These are phyloP conservation scores for Prillingera fragicola DNA, from an alignment of 1,284 basidiomycete genomes.

Conservation along the genomic window DNA sequence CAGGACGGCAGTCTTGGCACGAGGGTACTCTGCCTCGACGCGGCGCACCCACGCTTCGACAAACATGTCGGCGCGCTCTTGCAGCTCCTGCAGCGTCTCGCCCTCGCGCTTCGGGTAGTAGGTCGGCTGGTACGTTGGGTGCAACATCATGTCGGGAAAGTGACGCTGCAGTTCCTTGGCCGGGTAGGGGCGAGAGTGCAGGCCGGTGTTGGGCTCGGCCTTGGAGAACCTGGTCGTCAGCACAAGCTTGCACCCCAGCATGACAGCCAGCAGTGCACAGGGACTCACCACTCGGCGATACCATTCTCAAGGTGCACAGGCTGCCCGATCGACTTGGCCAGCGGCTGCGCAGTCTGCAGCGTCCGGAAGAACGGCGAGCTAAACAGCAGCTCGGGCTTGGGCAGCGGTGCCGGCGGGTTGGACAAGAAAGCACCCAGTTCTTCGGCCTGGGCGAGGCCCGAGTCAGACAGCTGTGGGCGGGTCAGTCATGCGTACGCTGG, in stretches of 20 bases:
- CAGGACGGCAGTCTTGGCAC: conserved; percentile 35
- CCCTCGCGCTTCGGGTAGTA: conserved; percentile 40
- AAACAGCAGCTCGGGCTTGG: conserved; percentile 19
- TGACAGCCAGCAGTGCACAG: too few species aligned
- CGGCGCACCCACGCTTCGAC: conserved; percentile 8
- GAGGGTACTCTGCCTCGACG: conserved; percentile 21
- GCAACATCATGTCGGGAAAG: conserved; percentile 16
- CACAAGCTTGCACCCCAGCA: neutral
- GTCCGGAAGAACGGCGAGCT: conserved; percentile 43
- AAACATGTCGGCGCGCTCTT: conserved; percentile 14
- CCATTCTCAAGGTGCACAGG: conserved; percentile 45
- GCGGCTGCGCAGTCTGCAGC: conserved; percentile 42
- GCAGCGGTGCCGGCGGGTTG: conserved; percentile 4
- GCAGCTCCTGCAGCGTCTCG: conserved; percentile 40
- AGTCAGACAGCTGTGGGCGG: conserved; percentile 32
- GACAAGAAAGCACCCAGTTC: conserved; percentile 9
- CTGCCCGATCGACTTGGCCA: conserved; percentile 27
- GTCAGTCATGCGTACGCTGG: too few species aligned
- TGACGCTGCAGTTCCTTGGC: conserved; percentile 15
- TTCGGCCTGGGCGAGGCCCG: conserved; percentile 36
- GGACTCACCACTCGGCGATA: conserved; percentile 47
- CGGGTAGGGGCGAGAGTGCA: conserved; percentile 26
- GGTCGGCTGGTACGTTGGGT: conserved; percentile 34
- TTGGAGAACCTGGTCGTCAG: conserved; percentile 17
- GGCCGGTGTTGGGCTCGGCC: conserved; percentile 11